Evolutionary conservation across 2,329 filamentous ascomycete species (phyloP).

Genomic region (Cordyceps javanica): DNA sequence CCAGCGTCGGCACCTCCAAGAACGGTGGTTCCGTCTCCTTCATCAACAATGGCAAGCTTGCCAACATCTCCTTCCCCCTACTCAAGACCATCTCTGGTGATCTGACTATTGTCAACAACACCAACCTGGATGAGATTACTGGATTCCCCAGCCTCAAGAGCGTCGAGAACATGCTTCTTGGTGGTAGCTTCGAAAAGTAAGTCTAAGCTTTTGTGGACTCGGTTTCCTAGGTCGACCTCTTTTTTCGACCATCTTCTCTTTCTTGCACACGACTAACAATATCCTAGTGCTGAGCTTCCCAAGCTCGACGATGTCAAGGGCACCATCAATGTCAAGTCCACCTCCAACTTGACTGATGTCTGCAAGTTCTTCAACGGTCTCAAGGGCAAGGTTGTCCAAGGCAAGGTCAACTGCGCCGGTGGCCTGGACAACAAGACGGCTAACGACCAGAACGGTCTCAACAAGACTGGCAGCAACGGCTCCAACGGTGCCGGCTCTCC

Average conservation of each 20-base stretch:
- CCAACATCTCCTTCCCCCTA: constrained; percentile 69
- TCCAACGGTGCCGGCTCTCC: constrained; percentile 24
- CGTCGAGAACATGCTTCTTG: constrained; percentile 74
- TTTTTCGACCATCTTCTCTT: background rate
- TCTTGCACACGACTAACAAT: too few relatives aligned
- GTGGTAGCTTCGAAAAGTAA: constrained; percentile 78
- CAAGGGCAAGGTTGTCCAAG: constrained; percentile 16
- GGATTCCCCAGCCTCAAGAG: constrained; percentile 62
- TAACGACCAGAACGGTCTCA: constrained; percentile 32
- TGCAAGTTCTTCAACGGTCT: constrained; percentile 42
- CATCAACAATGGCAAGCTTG: constrained; percentile 54
- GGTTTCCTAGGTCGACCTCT: background rate
- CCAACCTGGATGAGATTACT: constrained; percentile 56
- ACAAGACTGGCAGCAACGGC: constrained; percentile 22
- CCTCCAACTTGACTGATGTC: constrained; percentile 56
- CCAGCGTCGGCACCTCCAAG: constrained; percentile 45
- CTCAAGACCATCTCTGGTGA: constrained; percentile 69
- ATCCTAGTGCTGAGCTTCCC: constrained; percentile 66
- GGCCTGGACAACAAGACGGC: constrained; percentile 14
- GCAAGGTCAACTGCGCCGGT: constrained; percentile 32
- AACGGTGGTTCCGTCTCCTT: constrained; percentile 43
- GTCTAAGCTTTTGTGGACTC: too few relatives aligned
- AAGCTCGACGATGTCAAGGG: constrained; percentile 62
- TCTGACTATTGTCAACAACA: constrained; percentile 88
- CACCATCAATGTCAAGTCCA: constrained; percentile 63